Percentiles rank a stretch among this genome's conserved stretches.
These are phyloP conservation scores for Amborella trichopoda DNA, from an alignment of 164 flowering plant genomes.

Conservation along the genomic window DNA sequence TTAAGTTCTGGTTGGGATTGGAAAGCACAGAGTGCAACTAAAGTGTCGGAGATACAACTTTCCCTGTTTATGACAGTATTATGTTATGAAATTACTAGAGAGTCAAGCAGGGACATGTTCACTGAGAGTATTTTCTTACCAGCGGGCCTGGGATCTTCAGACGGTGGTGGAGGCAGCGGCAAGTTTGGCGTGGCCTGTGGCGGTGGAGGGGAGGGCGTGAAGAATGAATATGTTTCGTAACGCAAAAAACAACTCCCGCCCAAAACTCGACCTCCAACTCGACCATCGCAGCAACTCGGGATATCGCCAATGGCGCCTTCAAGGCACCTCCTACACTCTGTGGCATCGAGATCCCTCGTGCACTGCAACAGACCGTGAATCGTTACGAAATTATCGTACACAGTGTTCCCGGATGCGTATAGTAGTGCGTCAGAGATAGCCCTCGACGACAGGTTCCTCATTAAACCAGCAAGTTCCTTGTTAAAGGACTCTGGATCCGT, in stretches of 20 bases:
- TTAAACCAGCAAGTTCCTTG: neutral
- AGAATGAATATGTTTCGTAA: slow-evolving; percentile 4
- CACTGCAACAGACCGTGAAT: slow-evolving; percentile 10
- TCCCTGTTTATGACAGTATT: no score
- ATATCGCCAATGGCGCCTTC: neutral
- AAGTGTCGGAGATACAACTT: no score
- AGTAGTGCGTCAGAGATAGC: neutral
- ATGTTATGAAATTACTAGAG: no score
- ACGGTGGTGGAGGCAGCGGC: neutral
- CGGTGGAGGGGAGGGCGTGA: neutral
- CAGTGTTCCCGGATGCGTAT: neutral
- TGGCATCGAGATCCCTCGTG: neutral
- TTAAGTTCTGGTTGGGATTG: no score
- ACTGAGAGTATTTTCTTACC: no score
- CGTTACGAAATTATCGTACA: neutral
- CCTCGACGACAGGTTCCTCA: neutral
- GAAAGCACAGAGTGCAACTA: no score
- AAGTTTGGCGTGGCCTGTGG: neutral
- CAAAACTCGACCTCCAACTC: neutral
- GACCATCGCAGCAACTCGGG: neutral
- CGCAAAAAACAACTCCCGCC: slow-evolving; percentile 1
- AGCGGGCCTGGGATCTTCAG: no score
- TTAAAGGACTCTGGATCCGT: neutral
- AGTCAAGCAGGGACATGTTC: no score
- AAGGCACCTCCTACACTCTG: slow-evolving; percentile 1